Base-by-base conservation (phyloP, 345 rosid species). In the Luvunga scandens region DNA sequence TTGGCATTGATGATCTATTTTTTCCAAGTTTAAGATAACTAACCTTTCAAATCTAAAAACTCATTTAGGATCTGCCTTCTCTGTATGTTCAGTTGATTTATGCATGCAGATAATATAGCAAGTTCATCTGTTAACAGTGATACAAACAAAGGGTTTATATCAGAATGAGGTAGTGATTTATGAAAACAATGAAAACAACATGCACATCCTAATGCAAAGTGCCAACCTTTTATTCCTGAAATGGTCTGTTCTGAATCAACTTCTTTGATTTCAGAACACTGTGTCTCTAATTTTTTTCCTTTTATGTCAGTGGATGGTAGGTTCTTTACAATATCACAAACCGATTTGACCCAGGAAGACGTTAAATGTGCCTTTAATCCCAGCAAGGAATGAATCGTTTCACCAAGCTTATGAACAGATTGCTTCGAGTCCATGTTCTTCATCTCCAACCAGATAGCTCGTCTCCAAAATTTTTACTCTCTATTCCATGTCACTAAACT, bases 21-120 rank as follows among this genome's bases (percentile, higher is more conserved):
- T 42, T 24, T 76, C 33, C 21, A 59, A 38, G 33, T 24, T 60
- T 3, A 31, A 31, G 48, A 36, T 65, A 24, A 78, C 84, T 83
- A 63, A 93, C 97, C 97, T 89, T 93, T 91, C 86, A 90, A 83
- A 84, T 91, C 93, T 81, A 93, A 84, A 55, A 86, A 86, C 64
- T 90, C 97, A 78, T 88, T 89, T 27, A 93, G 91, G 77, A 85
- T 66, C 82, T 87, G 91, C 81, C 90, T 85, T 81, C 98, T 90
- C 73, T 68, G 88, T 57, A 34, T 81, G 83, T 85, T 91, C 81
- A 90, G 83, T 77, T 88, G 83, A 61, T 79, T 90, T 33, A 88
- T 79, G 50, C 55, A 69, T 27, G 63, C 79, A 70, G 81, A 82
- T 75, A 91, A 74, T 36, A 75, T 67, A 65, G 84, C 84, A 73